Conservation (phyloP, 352 stramenopile species). For the Phytopythium aichiense region DNA sequence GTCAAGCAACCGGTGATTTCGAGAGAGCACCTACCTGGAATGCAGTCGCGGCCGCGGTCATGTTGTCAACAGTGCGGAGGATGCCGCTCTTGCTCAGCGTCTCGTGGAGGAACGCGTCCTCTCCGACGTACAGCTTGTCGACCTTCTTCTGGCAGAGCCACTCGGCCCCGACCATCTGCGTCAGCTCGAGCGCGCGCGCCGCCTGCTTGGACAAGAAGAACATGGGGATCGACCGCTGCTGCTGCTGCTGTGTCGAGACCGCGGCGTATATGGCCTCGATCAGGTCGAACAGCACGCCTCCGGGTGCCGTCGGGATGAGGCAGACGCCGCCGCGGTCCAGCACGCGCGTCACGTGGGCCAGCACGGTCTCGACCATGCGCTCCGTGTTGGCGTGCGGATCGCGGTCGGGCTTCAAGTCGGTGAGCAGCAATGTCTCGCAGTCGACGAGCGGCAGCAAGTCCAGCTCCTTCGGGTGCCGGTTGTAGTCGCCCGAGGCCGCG, state of each 20-base stretch:
- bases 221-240: constrained; percentile 44
- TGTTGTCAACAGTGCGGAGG: constrained; percentile 37
- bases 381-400: constrained; percentile 71
- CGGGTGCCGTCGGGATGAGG: constrained; percentile 52
- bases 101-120: constrained; percentile 68
- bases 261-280: constrained; percentile 64
- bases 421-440: constrained; percentile 75
- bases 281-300: constrained; percentile 75
- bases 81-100: constrained; percentile 42
- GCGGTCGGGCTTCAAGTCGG: constrained; percentile 69
- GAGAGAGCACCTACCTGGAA: constrained; percentile 41
- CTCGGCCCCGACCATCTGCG: constrained; percentile 51
- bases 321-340: constrained; percentile 65
- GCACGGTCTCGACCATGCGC: constrained; percentile 61
- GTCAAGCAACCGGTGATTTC: not conserved
- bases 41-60: constrained; percentile 34
- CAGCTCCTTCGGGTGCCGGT: constrained; percentile 79
- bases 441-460: constrained; percentile 71
- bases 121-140: constrained; percentile 66
- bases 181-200: constrained; percentile 42
- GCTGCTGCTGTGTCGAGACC: constrained; percentile 23
- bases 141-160: constrained; percentile 86
- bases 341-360: constrained; percentile 52
- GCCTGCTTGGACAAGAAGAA: constrained; percentile 64
- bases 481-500: constrained; percentile 75